Percentiles rank a stretch among this genome's conserved stretches.
Evolutionary conservation across 2,329 filamentous ascomycete species (phyloP).

Genomic region (Colletotrichum liriopes): DNA sequence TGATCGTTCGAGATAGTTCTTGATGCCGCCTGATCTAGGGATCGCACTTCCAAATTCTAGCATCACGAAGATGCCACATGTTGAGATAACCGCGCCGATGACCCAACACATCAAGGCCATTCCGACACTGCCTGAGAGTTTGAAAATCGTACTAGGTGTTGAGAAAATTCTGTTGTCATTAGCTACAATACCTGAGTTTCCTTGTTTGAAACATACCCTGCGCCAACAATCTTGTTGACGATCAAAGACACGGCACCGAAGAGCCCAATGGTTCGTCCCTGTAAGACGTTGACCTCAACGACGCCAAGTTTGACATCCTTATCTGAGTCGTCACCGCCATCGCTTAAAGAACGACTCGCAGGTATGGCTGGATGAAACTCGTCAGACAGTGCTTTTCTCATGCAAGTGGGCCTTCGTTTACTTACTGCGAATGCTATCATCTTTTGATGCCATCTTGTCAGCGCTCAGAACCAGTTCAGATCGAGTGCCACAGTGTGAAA

Average conservation of each 20-base stretch:
- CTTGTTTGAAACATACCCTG: slow-evolving; percentile 38
- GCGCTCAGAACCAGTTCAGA: neutral
- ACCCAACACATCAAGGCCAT: slow-evolving; percentile 48
- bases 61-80: slow-evolving; percentile 46
- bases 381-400: neutral
- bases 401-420: slow-evolving; percentile 26
- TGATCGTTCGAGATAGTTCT: slow-evolving; percentile 47
- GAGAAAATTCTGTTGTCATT: slow-evolving; percentile 45
- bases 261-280: slow-evolving; percentile 45
- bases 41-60: slow-evolving; percentile 47
- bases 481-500: too few species aligned
- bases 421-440: slow-evolving; percentile 20
- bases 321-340: slow-evolving; percentile 16
- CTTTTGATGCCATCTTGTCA: slow-evolving; percentile 12
- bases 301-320: slow-evolving; percentile 30
- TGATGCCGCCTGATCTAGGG: slow-evolving; percentile 43
- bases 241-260: slow-evolving; percentile 46
- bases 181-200: neutral
- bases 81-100: slow-evolving; percentile 45
- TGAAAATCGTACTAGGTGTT: slow-evolving; percentile 45
- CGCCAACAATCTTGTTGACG: slow-evolving; percentile 47
- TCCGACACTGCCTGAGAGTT: slow-evolving; percentile 45
- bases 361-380: slow-evolving; percentile 2
- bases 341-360: slow-evolving; percentile 6
- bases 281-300: slow-evolving; percentile 32